phyloP scores from a whole-genome alignment of 2,329 filamentous ascomycete genomes.

The Coniochaeta sp. region DNA sequence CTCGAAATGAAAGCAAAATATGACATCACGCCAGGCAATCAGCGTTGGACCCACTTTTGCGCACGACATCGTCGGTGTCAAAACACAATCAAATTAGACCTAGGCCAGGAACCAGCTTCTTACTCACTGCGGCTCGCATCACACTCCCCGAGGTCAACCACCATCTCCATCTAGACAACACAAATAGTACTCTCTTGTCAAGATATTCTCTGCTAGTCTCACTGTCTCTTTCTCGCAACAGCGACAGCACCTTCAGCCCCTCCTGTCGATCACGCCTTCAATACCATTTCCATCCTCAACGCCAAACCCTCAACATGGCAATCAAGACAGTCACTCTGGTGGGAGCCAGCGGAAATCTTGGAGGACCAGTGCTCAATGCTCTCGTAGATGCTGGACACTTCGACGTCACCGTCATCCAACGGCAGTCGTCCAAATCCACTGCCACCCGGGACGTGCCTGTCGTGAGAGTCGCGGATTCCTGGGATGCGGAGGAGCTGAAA shows the following conservation, averaged over 20 bases:
- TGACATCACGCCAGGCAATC: not conserved
- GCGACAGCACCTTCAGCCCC: not conserved
- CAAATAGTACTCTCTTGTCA: too few relatives aligned
- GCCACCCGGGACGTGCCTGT: conserved; percentile 7
- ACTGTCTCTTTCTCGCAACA: too few relatives aligned
- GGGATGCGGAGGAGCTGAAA: conserved; percentile 21
- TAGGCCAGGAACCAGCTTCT: too few relatives aligned
- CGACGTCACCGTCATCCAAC: conserved; percentile 23
- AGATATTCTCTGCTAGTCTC: too few relatives aligned
- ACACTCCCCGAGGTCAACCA: too few relatives aligned
- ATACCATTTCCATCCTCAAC: not conserved
- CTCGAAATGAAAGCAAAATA: not conserved
- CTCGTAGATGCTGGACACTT: conserved; percentile 21
- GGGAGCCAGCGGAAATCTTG: conserved; percentile 29
- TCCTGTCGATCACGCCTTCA: not conserved
- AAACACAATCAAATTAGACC: too few relatives aligned
- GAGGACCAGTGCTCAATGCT: conserved; percentile 21
- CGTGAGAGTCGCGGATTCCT: conserved; percentile 20
- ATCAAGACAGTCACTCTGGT: conserved; percentile 27
- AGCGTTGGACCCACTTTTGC: not conserved
- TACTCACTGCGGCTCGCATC: too few relatives aligned
- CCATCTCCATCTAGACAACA: too few relatives aligned
- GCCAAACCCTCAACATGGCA: not conserved
- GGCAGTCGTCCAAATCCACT: conserved; percentile 20
- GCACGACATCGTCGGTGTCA: not conserved